phyloP scores from a whole-genome alignment of 2,329 filamentous ascomycete genomes.

The Phialemonium atrogriseum region DNA sequence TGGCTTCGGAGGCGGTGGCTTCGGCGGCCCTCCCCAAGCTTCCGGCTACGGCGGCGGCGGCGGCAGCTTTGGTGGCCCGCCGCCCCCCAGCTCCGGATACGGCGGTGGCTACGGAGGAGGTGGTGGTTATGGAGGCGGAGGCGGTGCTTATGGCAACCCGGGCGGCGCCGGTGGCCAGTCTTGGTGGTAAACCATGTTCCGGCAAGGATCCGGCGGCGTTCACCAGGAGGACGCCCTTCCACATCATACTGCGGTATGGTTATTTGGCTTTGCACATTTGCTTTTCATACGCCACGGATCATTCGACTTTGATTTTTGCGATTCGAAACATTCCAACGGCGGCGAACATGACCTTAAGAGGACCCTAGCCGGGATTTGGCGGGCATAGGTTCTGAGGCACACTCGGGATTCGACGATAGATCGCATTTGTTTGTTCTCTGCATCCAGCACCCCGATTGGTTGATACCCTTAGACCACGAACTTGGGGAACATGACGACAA shows the following conservation, averaged over 20 bases:
- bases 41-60: slow-evolving; percentile 33
- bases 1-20: slow-evolving; percentile 36
- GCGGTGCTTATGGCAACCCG: slow-evolving; percentile 62
- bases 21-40: slow-evolving; percentile 28
- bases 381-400: slow-evolving; percentile 25
- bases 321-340: slow-evolving; percentile 21
- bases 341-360: slow-evolving; percentile 27
- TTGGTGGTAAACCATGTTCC: slow-evolving; percentile 50
- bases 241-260: neutral
- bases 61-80: slow-evolving; percentile 32
- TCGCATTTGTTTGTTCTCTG: slow-evolving; percentile 23
- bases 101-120: slow-evolving; percentile 29
- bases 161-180: slow-evolving; percentile 54
- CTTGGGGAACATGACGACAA: slow-evolving; percentile 16
- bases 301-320: slow-evolving; percentile 16
- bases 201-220: slow-evolving; percentile 13
- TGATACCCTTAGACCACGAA: slow-evolving; percentile 31
- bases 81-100: slow-evolving; percentile 26
- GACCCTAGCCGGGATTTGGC: slow-evolving; percentile 21
- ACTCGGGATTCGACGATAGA: slow-evolving; percentile 26
- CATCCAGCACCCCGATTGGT: slow-evolving; percentile 22
- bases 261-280: slow-evolving; percentile 7
- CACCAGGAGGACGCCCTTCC: neutral
- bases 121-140: slow-evolving; percentile 35
- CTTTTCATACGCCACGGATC: slow-evolving; percentile 14